A percentile compares a stretch with the other conserved stretches of the same genome.
Evolutionary conservation across 2,329 filamentous ascomycete genomes (phyloP).

Genomic region (Penicillium freii): DNA sequence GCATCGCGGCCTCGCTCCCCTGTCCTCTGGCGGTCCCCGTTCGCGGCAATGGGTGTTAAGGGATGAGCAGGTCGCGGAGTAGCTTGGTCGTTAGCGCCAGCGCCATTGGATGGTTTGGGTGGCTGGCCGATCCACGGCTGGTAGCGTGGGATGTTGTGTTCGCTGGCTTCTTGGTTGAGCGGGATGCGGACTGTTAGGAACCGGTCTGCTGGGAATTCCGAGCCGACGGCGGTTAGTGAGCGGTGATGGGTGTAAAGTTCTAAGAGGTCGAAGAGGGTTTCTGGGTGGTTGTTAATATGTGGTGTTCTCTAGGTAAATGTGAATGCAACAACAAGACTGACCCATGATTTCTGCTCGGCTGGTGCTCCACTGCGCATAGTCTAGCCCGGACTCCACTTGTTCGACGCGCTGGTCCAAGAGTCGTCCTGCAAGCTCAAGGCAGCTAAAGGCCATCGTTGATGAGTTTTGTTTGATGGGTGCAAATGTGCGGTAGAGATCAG

Average conservation of each 20-base stretch:
- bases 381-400: constrained; percentile 47
- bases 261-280: constrained; percentile 85
- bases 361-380: constrained; percentile 52
- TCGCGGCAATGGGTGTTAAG: constrained; percentile 48
- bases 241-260: constrained; percentile 89
- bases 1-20: constrained; percentile 58
- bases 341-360: constrained; percentile 49
- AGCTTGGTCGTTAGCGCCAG: constrained; percentile 15
- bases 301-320: background rate
- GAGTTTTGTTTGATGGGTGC: constrained; percentile 86
- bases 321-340: constrained; percentile 45
- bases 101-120: constrained; percentile 15
- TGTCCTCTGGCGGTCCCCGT: constrained; percentile 43
- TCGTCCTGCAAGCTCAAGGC: constrained; percentile 75
- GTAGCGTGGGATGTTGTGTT: constrained; percentile 61
- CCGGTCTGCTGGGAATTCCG: constrained; percentile 67
- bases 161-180: constrained; percentile 77
- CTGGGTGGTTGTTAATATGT: constrained; percentile 42
- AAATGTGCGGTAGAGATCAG: constrained; percentile 91
- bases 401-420: constrained; percentile 60
- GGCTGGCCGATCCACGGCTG: constrained; percentile 51
- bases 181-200: constrained; percentile 86
- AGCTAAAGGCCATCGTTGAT: constrained; percentile 77
- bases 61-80: constrained; percentile 30
- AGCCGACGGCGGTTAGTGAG: constrained; percentile 70